A percentile compares a stretch with the other conserved stretches of the same genome.
Evolutionary conservation across 2,329 filamentous ascomycete genomes (phyloP).

Genomic region (Verticillium dahliae): DNA sequence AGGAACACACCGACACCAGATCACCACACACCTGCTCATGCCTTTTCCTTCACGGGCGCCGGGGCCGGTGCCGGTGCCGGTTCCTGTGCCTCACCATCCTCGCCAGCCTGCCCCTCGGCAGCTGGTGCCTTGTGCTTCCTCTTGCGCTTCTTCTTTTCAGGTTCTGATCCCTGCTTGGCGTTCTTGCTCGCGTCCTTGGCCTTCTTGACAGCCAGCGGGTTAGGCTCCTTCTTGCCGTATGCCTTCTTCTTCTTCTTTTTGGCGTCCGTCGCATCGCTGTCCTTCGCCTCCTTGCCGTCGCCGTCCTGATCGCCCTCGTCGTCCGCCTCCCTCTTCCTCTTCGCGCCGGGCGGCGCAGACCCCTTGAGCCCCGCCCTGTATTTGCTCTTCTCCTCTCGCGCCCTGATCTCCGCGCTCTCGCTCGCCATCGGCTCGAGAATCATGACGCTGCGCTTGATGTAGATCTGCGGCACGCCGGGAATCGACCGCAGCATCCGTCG

Average conservation of each 20-base stretch:
- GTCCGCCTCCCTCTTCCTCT: slow-evolving; percentile 44
- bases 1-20: neutral
- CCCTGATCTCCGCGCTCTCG: slow-evolving; percentile 55
- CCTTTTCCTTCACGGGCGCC: neutral
- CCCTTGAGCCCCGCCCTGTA: slow-evolving; percentile 63
- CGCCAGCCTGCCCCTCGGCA: slow-evolving; percentile 19
- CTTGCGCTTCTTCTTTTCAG: slow-evolving; percentile 28
- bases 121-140: slow-evolving; percentile 24
- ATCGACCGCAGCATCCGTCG: slow-evolving; percentile 59
- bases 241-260: slow-evolving; percentile 48
- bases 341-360: slow-evolving; percentile 31
- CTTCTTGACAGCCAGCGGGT: slow-evolving; percentile 67
- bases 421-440: slow-evolving; percentile 64
- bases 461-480: slow-evolving; percentile 68
- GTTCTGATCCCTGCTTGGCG: slow-evolving; percentile 9
- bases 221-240: slow-evolving; percentile 61
- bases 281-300: slow-evolving; percentile 15
- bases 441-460: slow-evolving; percentile 74
- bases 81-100: neutral
- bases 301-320: slow-evolving; percentile 26
- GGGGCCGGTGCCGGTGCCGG: neutral
- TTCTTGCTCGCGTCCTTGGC: slow-evolving; percentile 41
- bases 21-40: neutral
- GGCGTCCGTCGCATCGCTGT: slow-evolving; percentile 19
- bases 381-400: slow-evolving; percentile 66